These are phyloP conservation scores for Vachellia pachyceras DNA, from an alignment of 306 rosid species.

Conservation along the genomic window DNA sequence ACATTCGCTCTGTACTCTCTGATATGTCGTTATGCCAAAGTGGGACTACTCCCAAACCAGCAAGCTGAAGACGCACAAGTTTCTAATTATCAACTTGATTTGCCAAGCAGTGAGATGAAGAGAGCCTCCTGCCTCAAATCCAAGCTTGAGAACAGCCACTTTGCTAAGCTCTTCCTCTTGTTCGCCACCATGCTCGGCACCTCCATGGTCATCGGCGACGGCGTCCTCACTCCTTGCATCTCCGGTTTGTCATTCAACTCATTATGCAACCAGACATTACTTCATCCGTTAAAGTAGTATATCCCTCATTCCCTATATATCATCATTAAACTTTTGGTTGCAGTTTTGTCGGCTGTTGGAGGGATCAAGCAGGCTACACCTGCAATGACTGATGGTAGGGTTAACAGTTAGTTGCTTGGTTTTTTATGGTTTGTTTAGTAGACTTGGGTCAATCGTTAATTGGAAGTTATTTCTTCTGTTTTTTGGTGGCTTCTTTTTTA, in stretches of 20 bases:
- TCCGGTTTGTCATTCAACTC: conserved; percentile 47
- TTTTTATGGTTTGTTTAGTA: neutral
- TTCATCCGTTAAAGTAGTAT: too few relatives aligned
- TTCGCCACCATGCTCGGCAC: conserved; percentile 76
- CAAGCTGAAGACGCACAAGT: conserved; percentile 63
- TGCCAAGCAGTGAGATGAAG: conserved; percentile 42
- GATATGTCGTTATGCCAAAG: conserved; percentile 63
- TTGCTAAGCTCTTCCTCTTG: conserved; percentile 51
- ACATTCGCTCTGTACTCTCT: conserved; percentile 79
- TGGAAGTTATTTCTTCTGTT: neutral
- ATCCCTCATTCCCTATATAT: neutral
- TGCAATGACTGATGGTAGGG: conserved; percentile 22
- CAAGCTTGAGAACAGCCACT: conserved; percentile 48
- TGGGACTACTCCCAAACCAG: conserved; percentile 65
- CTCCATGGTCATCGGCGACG: conserved; percentile 90
- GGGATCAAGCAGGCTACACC: conserved; percentile 13
- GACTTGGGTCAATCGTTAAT: neutral
- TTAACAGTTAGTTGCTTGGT: neutral
- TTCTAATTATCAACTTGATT: conserved; percentile 56
- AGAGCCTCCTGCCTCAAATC: conserved; percentile 60
- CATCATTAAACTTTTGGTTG: neutral
- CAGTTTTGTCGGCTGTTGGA: neutral
- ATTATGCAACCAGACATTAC: neutral
- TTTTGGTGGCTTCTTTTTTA: neutral
- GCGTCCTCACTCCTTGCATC: conserved; percentile 78